phyloP scores from a whole-genome alignment of 2,329 filamentous ascomycete genomes.

The Trichoderma sp. region DNA sequence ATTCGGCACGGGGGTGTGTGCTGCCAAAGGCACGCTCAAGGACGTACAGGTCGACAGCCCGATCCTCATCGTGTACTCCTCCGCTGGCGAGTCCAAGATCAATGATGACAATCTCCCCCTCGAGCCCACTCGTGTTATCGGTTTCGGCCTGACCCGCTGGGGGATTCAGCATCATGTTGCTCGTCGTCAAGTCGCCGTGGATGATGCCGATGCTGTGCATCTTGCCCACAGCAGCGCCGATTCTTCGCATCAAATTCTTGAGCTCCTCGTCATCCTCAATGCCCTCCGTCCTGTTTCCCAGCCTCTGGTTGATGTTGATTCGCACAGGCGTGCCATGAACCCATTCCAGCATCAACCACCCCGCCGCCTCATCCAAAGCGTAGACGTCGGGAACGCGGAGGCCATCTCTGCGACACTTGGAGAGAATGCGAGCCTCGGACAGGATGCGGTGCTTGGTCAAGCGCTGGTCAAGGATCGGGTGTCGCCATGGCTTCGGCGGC shows the following conservation, averaged over 20 bases:
- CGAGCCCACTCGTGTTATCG: constrained; percentile 36
- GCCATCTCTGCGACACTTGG: constrained; percentile 73
- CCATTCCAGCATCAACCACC: constrained; percentile 85
- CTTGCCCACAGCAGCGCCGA: constrained; percentile 68
- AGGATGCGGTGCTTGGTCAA: constrained; percentile 84
- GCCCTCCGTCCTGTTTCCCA: constrained; percentile 46
- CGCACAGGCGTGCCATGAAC: constrained; percentile 70
- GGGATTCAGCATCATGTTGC: constrained; percentile 80
- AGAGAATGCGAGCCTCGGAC: constrained; percentile 81
- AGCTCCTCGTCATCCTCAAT: constrained; percentile 49
- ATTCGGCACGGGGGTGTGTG: constrained; percentile 84
- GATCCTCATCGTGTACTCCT: constrained; percentile 80
- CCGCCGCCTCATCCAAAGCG: constrained; percentile 59
- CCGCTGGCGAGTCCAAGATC: constrained; percentile 90
- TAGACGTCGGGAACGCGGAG: constrained; percentile 80
- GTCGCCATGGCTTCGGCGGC: constrained; percentile 85
- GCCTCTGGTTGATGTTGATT: constrained; percentile 64
- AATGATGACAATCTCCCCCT: constrained; percentile 82
- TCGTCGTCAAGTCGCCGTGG: constrained; percentile 95
- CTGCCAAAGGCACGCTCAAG: constrained; percentile 91
- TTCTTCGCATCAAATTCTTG: constrained; percentile 61
- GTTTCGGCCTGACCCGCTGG: constrained; percentile 24
- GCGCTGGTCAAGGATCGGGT: constrained; percentile 81
- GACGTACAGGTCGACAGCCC: constrained; percentile 94
- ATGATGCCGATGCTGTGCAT: constrained; percentile 84